These are phyloP conservation scores for Pezizomycotina sp. DNA, from an alignment of 2,329 filamentous ascomycete genomes.

Conservation along the genomic window DNA sequence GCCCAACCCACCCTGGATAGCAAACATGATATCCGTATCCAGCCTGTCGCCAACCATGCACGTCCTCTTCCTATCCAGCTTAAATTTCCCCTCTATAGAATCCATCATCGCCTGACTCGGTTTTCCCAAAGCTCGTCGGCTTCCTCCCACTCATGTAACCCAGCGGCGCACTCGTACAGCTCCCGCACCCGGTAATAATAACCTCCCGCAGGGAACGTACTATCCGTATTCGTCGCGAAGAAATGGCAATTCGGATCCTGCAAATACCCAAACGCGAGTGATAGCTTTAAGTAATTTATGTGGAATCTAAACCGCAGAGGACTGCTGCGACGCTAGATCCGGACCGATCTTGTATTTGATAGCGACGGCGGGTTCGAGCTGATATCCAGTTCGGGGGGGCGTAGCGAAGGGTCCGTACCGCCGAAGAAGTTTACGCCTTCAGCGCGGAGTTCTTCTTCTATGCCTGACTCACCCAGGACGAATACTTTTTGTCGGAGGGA, in stretches of 20 bases:
- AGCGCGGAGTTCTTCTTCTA: constrained; percentile 70
- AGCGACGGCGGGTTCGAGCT: constrained; percentile 43
- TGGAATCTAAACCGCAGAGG: constrained; percentile 80
- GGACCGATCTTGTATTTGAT: constrained; percentile 65
- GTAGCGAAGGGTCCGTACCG: constrained; percentile 53
- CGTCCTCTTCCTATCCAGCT: constrained; percentile 63
- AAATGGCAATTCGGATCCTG: constrained; percentile 60
- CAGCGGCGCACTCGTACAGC: constrained; percentile 54
- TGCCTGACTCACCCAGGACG: constrained; percentile 76
- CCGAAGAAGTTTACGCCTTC: constrained; percentile 70
- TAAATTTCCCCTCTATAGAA: constrained; percentile 88
- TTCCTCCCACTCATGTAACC: constrained; percentile 49
- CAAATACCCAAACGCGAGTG: constrained; percentile 73
- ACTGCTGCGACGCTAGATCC: constrained; percentile 78
- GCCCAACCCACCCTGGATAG: constrained; percentile 74
- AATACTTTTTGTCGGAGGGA: constrained; percentile 68
- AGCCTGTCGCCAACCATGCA: constrained; percentile 94
- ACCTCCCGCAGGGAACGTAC: constrained; percentile 65
- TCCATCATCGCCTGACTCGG: constrained; percentile 99
- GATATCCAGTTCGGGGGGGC: constrained; percentile 14
- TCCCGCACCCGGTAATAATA: constrained; percentile 83
- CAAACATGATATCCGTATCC: constrained; percentile 93
- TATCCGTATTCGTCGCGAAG: constrained; percentile 85
- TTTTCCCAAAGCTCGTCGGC: constrained; percentile 72
- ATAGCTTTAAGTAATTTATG: constrained; percentile 84